Evolutionary conservation across 495 filamentous ascomycete species (phyloP), one percentile per base, ranked within the genome.

Genomic region (Penicillium parvum): DNA sequence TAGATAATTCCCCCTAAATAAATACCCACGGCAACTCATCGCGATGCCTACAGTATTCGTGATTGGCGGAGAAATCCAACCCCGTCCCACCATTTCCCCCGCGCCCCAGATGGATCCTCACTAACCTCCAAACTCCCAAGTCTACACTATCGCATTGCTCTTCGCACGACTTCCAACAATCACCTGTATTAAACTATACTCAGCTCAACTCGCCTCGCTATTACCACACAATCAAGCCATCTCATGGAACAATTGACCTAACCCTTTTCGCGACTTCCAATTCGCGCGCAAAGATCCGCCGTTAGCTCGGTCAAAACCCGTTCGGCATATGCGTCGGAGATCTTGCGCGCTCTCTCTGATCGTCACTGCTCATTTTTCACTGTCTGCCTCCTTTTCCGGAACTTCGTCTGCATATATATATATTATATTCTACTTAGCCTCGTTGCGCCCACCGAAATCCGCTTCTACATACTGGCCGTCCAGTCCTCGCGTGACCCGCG

Each of bases 1-100:
- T 2, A 12, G 1, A 30, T 30, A 29, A 11, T 30, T 14, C 28
- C n/a, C 7, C 11, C 18, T 21, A 28, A 4, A 22, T 7, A 28
- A 28, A 16, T 17, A 14, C 28, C 28, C 28, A 30, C 28, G 28
- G 28, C 3, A 29, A 12, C n/a, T 4, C 12, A 15, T 5, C 17
- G 11, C 32, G 12, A 35, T 19, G 11, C 7, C 29, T 9, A 7
- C 27, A 7, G 9, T 14, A 21, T 20, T 14, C 15, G 12, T 64
- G 50, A 69, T 69, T 69, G 66, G 66, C 60, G 66, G 66, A 69
- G 54, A 57, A 69, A 65, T 46, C 23, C 37, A 45, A 41, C 40
- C 36, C 57, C 53, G 57, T 50, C 44, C 28, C 43, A 34, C 23
- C 14, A 36, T 46, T 50, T 41, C 57, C 54, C 57, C 54, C 53